These are phyloP conservation scores for Sphagnum tenellum DNA, from an alignment of 225 moss, liverwort and hornwort species.

Conservation along the genomic window DNA sequence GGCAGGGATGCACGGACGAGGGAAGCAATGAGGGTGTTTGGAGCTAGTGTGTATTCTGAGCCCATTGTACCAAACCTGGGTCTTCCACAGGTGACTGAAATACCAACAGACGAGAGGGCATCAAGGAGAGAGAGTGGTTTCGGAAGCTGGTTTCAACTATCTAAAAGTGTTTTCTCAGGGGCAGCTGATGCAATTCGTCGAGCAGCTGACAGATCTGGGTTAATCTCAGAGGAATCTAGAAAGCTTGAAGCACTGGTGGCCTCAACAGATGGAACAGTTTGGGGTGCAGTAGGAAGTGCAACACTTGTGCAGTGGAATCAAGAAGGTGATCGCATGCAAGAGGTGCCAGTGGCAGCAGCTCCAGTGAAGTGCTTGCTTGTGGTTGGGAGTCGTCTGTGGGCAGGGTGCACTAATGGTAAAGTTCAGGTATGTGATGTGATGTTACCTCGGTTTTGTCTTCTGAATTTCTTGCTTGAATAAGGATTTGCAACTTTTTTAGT, in stretches of 20 bases:
- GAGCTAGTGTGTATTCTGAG: slow-evolving; percentile 34
- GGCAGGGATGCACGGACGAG: slow-evolving; percentile 87
- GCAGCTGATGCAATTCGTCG: slow-evolving; percentile 80
- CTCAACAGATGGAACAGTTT: slow-evolving; percentile 81
- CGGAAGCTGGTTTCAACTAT: slow-evolving; percentile 84
- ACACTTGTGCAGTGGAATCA: slow-evolving; percentile 69
- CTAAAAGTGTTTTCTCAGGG: slow-evolving; percentile 53
- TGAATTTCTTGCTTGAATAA: too few relatives aligned
- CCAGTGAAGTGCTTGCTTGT: slow-evolving; percentile 67
- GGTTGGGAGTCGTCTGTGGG: slow-evolving; percentile 88
- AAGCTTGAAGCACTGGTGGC: slow-evolving; percentile 71
- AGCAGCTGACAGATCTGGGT: slow-evolving; percentile 68
- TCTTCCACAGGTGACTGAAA: slow-evolving; percentile 25
- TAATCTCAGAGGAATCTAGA: slow-evolving; percentile 55
- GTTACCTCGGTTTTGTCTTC: too few relatives aligned
- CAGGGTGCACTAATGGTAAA: slow-evolving; percentile 80
- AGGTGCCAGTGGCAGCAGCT: slow-evolving; percentile 28
- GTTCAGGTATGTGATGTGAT: slow-evolving; percentile 35
- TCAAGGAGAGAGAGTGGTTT: slow-evolving; percentile 65
- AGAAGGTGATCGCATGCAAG: slow-evolving; percentile 54
- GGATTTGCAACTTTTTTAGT: too few relatives aligned
- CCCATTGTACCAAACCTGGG: slow-evolving; percentile 41
- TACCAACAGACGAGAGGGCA: slow-evolving; percentile 47
- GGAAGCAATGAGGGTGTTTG: slow-evolving; percentile 56
- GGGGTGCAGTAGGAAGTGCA: slow-evolving; percentile 93